Conservation (phyloP, 1,284 basidiomycete genomes). For the Omphalotus olearius region DNA sequence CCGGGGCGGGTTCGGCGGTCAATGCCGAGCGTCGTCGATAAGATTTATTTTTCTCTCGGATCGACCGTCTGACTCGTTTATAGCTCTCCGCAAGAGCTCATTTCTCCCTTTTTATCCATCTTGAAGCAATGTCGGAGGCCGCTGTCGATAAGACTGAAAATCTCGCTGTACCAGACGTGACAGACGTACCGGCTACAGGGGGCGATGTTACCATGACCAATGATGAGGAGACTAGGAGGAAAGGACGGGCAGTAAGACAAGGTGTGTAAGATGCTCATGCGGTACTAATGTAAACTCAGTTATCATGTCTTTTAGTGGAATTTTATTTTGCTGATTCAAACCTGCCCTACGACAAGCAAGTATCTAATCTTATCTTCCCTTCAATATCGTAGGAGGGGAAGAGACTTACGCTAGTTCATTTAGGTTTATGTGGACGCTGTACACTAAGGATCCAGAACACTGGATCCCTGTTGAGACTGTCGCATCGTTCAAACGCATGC, state of each 20-base stretch:
- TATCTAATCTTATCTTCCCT: slow-evolving; percentile 6
- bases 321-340: slow-evolving; percentile 98
- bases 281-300: not conserved
- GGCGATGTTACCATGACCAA: slow-evolving; percentile 13
- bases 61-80: not conserved
- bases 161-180: not conserved
- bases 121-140: slow-evolving; percentile 1
- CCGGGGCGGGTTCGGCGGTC: too few relatives aligned
- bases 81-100: not conserved
- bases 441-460: slow-evolving; percentile 75
- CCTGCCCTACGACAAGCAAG: slow-evolving; percentile 90
- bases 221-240: slow-evolving; percentile 15
- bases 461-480: slow-evolving; percentile 91
- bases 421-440: slow-evolving; percentile 94
- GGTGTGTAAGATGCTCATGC: slow-evolving; percentile 4
- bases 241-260: slow-evolving; percentile 15
- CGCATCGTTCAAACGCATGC: slow-evolving; percentile 96
- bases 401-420: not conserved
- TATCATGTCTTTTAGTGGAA: slow-evolving; percentile 60
- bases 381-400: not conserved
- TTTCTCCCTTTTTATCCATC: not conserved
- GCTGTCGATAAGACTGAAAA: not conserved
- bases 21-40: too few relatives aligned
- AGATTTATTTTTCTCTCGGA: too few relatives aligned
- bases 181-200: not conserved